These are phyloP conservation scores for Naganishia sp. DNA, from an alignment of 1,284 basidiomycete species.

Conservation along the genomic window DNA sequence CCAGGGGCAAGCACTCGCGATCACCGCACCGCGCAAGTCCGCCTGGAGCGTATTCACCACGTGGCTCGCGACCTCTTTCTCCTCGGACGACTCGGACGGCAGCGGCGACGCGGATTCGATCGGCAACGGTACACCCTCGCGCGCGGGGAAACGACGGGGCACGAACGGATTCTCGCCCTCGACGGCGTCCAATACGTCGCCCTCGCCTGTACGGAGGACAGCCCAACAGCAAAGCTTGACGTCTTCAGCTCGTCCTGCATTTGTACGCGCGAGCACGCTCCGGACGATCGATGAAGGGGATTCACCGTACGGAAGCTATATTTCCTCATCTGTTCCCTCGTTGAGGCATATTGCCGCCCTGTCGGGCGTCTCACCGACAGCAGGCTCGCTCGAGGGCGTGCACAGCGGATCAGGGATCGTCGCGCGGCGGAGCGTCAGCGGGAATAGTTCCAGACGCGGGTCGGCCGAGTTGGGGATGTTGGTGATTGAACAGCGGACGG, in stretches of 20 bases:
- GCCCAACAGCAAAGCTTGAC: background rate
- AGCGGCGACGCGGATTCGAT: background rate
- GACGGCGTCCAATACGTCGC: background rate
- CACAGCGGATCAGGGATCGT: background rate
- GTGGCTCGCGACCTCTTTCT: conserved; percentile 22
- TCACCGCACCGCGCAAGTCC: conserved; percentile 1
- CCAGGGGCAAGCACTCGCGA: too few relatives aligned
- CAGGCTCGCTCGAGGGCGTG: background rate
- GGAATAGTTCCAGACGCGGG: background rate
- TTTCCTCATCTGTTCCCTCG: conserved; percentile 13
- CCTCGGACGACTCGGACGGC: conserved; percentile 14
- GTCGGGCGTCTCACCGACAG: background rate
- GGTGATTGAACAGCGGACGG: conserved; percentile 13
- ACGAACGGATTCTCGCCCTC: conserved; percentile 21
- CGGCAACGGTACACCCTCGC: background rate
- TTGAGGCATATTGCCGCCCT: conserved; percentile 4
- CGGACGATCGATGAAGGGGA: conserved; percentile 33
- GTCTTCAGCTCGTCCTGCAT: conserved; percentile 19
- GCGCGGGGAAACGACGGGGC: background rate
- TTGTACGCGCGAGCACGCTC: conserved; percentile 24
- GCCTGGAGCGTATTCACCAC: conserved; percentile 17
- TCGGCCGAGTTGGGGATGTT: conserved; percentile 18
- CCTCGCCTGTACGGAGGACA: conserved; percentile 7
- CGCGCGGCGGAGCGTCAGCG: conserved; percentile 6
- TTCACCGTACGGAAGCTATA: conserved; percentile 28